phyloP scores from a whole-genome alignment of 2,329 filamentous ascomycete genomes.

The Coleophoma cylindrospora region DNA sequence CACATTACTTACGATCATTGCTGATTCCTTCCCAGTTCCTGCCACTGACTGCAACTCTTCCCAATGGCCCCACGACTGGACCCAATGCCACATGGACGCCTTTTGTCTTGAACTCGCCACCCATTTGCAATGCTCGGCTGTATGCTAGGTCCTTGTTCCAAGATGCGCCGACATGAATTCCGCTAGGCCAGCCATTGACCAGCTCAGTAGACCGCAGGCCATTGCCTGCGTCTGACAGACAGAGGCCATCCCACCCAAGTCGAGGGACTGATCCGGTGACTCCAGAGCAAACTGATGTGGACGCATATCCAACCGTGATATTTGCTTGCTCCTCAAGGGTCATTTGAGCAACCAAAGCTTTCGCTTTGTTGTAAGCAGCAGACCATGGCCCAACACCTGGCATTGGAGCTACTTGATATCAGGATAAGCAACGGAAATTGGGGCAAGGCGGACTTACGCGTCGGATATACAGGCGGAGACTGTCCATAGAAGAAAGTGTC shows the following conservation, averaged over 20 bases:
- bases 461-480: slow-evolving; percentile 30
- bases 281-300: slow-evolving; percentile 18
- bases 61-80: slow-evolving; percentile 58
- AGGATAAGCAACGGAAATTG: too few species aligned
- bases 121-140: slow-evolving; percentile 64
- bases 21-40: slow-evolving; percentile 59
- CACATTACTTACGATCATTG: slow-evolving; percentile 15
- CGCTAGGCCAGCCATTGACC: slow-evolving; percentile 18
- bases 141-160: slow-evolving; percentile 66
- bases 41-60: slow-evolving; percentile 62
- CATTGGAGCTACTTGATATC: slow-evolving; percentile 20
- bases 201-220: slow-evolving; percentile 60
- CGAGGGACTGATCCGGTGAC: slow-evolving; percentile 44
- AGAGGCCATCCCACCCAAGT: slow-evolving; percentile 53
- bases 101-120: slow-evolving; percentile 65
- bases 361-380: slow-evolving; percentile 64
- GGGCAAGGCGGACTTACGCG: slow-evolving; percentile 18
- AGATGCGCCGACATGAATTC: slow-evolving; percentile 14
- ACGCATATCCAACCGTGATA: slow-evolving; percentile 48
- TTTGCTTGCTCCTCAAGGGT: slow-evolving; percentile 21
- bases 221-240: slow-evolving; percentile 65
- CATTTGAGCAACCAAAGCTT: slow-evolving; percentile 54
- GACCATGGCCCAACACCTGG: slow-evolving; percentile 43
- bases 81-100: slow-evolving; percentile 71
- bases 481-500: slow-evolving; percentile 31